A percentile compares a stretch with the other conserved stretches of the same genome.
phyloP scores from a whole-genome alignment of 257 asterid species.

The Ophiorrhiza pumila region DNA sequence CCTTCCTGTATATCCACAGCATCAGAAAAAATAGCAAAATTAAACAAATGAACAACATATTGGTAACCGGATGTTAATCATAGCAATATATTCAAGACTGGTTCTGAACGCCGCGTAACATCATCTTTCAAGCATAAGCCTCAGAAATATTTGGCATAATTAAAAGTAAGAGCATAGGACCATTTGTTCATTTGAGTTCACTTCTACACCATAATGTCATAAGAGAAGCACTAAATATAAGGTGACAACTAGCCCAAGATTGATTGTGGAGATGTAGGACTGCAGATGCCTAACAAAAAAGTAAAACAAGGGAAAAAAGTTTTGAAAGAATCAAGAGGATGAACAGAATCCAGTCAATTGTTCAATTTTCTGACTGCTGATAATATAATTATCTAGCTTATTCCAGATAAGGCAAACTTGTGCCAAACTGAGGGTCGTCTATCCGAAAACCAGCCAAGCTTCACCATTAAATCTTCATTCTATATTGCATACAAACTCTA shows the following conservation, averaged over 20 bases:
- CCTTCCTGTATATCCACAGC: constrained; percentile 56
- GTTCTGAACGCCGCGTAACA: too few relatives aligned
- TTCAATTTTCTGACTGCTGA: not conserved
- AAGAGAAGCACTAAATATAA: not conserved
- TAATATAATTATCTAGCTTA: not conserved
- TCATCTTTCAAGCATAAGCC: not conserved
- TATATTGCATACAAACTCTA: not conserved
- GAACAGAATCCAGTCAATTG: not conserved
- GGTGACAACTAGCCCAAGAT: not conserved
- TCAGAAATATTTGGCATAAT: not conserved
- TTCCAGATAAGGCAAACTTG: not conserved
- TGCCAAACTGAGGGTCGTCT: not conserved
- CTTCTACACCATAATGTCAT: not conserved
- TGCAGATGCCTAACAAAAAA: not conserved
- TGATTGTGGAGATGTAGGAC: not conserved
- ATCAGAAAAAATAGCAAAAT: not conserved
- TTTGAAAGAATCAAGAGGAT: not conserved
- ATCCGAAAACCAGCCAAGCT: not conserved
- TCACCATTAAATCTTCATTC: not conserved
- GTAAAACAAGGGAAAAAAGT: not conserved
- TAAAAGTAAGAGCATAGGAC: not conserved
- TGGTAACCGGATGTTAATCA: not conserved
- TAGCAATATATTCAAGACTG: not conserved
- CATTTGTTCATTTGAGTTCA: not conserved
- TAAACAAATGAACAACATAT: not conserved